phyloP scores from a whole-genome alignment of 495 filamentous ascomycete genomes.

The Zalerion maritima region DNA sequence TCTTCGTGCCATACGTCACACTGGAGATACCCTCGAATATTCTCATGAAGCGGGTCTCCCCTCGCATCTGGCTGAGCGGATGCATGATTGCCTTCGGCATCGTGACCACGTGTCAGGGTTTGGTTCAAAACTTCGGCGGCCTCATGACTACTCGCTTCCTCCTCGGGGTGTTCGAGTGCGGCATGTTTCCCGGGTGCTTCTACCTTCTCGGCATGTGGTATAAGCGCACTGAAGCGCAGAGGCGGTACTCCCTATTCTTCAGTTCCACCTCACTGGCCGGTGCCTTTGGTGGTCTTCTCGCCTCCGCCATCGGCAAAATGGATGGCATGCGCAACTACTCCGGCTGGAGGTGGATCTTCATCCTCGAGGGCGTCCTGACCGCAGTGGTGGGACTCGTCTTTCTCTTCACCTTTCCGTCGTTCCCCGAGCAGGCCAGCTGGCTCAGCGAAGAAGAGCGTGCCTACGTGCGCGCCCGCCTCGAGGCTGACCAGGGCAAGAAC shows the following conservation, averaged over 20 bases:
- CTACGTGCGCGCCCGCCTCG: conserved; percentile 60
- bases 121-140: conserved; percentile 64
- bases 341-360: conserved; percentile 81
- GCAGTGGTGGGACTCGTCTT: conserved; percentile 54
- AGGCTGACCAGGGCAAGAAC: conserved; percentile 62
- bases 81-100: conserved; percentile 81
- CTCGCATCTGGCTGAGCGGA: conserved; percentile 63
- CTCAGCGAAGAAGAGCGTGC: conserved; percentile 59
- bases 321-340: conserved; percentile 49
- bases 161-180: conserved; percentile 74
- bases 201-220: conserved; percentile 86
- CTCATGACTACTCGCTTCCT: conserved; percentile 76
- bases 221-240: conserved; percentile 70
- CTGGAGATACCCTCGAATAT: conserved; percentile 87
- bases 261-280: conserved; percentile 66
- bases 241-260: conserved; percentile 85
- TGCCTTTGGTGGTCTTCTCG: conserved; percentile 74
- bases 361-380: conserved; percentile 62
- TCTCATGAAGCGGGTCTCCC: conserved; percentile 64
- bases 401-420: conserved; percentile 71
- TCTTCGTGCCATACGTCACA: conserved; percentile 85
- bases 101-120: conserved; percentile 60
- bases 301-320: conserved; percentile 74
- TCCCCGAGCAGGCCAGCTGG: conserved; percentile 52
- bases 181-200: conserved; percentile 82